Conservation (phyloP, 768 basidiomycete species). For the Phaffia australis region DNA sequence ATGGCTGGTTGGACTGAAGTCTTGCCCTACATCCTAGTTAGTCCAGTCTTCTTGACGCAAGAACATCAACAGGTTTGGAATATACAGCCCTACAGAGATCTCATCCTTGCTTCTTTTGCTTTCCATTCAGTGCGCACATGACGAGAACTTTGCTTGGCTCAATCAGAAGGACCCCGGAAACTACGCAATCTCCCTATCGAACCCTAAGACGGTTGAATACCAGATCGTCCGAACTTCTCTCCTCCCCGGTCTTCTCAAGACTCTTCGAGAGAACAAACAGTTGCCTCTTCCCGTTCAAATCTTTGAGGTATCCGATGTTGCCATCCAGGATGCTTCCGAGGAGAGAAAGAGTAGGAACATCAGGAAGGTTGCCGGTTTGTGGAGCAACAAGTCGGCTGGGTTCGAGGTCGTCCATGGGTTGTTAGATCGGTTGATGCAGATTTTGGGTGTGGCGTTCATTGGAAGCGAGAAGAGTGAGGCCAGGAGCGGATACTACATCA, state of each 20-base stretch:
- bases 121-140: slow-evolving; percentile 64
- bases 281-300: slow-evolving; percentile 83
- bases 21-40: slow-evolving; percentile 79
- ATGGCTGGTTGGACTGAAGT: slow-evolving; percentile 94
- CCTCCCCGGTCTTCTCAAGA: slow-evolving; percentile 90
- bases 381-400: slow-evolving; percentile 93
- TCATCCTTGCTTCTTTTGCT: slow-evolving; percentile 5
- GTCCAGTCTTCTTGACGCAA: slow-evolving; percentile 31
- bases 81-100: neutral
- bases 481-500: slow-evolving; percentile 78
- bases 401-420: slow-evolving; percentile 95
- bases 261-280: slow-evolving; percentile 88
- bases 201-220: slow-evolving; percentile 95
- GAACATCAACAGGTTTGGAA: neutral
- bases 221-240: slow-evolving; percentile 95
- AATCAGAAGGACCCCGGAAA: slow-evolving; percentile 74
- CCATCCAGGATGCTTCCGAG: slow-evolving; percentile 86
- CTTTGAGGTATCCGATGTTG: slow-evolving; percentile 89
- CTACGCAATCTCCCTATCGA: slow-evolving; percentile 79
- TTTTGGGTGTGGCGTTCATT: slow-evolving; percentile 81
- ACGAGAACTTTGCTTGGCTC: slow-evolving; percentile 91
- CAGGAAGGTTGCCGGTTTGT: slow-evolving; percentile 76
- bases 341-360: slow-evolving; percentile 57
- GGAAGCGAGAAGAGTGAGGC: slow-evolving; percentile 48
- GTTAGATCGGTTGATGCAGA: slow-evolving; percentile 88